Evolutionary conservation across 2,329 filamentous ascomycete genomes (phyloP).

Genomic region (Clarireedia paspali): DNA sequence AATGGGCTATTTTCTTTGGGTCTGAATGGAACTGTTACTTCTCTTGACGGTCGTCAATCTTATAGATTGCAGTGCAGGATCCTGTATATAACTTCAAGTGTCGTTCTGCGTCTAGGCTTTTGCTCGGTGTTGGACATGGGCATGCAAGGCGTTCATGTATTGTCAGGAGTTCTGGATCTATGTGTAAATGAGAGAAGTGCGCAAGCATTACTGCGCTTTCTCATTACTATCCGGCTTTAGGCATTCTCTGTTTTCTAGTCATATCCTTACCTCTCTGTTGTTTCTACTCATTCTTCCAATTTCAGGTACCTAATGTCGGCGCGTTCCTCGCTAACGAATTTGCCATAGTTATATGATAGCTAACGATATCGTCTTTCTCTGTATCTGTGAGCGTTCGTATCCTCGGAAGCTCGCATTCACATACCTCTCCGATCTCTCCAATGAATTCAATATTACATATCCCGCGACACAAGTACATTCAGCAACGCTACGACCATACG

Average conservation of each 20-base stretch:
- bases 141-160: no score
- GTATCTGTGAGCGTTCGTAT: constrained; percentile 89
- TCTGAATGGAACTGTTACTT: neutral
- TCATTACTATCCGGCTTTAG: no score
- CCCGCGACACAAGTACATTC: constrained; percentile 63
- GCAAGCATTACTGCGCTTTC: no score
- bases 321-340: neutral
- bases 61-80: no score
- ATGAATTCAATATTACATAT: constrained; percentile 88
- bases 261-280: neutral
- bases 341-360: constrained; percentile 69
- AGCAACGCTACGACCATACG: constrained; percentile 77
- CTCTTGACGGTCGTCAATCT: neutral
- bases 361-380: constrained; percentile 79
- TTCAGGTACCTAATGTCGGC: neutral
- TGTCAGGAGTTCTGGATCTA: no score
- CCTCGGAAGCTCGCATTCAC: constrained; percentile 98
- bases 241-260: no score
- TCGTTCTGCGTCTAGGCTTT: no score
- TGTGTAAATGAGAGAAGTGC: no score
- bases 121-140: no score
- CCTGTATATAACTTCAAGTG: no score
- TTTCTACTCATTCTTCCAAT: neutral
- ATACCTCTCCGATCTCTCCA: constrained; percentile 85
- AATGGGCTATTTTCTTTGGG: neutral